Evolutionary conservation across 2,329 filamentous ascomycete species (phyloP), one percentile per base, ranked within the genome.

Genomic region (Colletotrichum costaricense): DNA sequence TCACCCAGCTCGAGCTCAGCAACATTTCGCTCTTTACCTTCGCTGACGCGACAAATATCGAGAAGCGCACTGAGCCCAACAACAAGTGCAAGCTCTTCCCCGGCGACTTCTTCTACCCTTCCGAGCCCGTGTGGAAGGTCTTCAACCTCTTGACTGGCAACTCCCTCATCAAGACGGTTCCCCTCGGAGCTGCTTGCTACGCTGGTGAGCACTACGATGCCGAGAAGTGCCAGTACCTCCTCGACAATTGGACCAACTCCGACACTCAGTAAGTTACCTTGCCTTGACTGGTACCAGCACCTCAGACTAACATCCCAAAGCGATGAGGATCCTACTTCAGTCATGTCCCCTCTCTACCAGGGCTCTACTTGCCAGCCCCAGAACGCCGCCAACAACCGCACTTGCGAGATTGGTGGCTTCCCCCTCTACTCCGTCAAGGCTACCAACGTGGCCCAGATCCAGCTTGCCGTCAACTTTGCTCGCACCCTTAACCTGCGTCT

Each of bases 391-490:
- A 72, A 72, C 57, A 76, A 74, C 33, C 75, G 70, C 67, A 77
- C 71, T 1, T 86, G 85, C 74, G 82, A 79, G 0, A 69, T 84
- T 0, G 86, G 86, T 5, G 85, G 82, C 6, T 84, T 83, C 74
- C 84, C 86, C 0, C 76, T 78, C 3, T 87, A 86, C 65, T 81
- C 83, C 0, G 80, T 88, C 26, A 82, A 84, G 16, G 83, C 79
- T 1, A 82, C 78, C 26, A 85, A 79, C 24, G 84, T 86, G 0
- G 81, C 81, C 4, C 84, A 88, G 59, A 81, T 88, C 49, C 86
- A 87, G 79, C 80, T 85, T 2, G 82, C 84, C 0, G 78, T 88
- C 55, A 86, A 86, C 73, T 85, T 88, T 74, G 86, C 86, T 16
- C 81, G 83, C 8, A 82, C 81, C 30, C 76, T 81, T 8, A 87